phyloP scores from a whole-genome alignment of 2,329 filamentous ascomycete genomes.

The Botryotinia calthae region DNA sequence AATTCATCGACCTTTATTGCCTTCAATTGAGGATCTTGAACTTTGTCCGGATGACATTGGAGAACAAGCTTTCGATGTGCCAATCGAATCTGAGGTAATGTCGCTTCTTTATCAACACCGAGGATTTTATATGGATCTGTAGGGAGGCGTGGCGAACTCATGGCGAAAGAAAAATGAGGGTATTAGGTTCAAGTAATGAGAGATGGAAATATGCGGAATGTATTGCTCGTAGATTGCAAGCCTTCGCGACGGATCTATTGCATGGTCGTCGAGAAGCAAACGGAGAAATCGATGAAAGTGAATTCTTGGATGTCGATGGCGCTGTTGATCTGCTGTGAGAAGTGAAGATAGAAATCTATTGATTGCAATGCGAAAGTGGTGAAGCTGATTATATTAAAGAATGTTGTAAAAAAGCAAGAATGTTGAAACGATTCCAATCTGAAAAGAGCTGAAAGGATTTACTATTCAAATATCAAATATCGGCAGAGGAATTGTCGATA shows the following conservation, averaged over 20 bases:
- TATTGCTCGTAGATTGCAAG: constrained; percentile 20
- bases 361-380: background rate
- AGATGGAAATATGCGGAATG: constrained; percentile 2
- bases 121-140: constrained; percentile 76
- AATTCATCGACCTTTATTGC: constrained; percentile 81
- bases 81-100: constrained; percentile 68
- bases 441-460: background rate
- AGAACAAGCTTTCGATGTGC: constrained; percentile 84
- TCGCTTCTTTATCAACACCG: constrained; percentile 70
- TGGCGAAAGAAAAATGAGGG: constrained; percentile 22
- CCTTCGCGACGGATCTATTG: constrained; percentile 17
- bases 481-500: background rate
- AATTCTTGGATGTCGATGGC: background rate
- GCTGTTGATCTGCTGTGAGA: background rate
- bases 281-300: background rate
- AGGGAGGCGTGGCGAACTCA: constrained; percentile 27
- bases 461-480: background rate
- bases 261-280: constrained; percentile 17
- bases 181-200: background rate
- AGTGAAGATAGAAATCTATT: constrained; percentile 7
- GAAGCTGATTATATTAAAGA: constrained; percentile 12
- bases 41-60: constrained; percentile 88
- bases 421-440: background rate
- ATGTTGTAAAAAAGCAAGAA: constrained; percentile 1
- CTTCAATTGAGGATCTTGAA: constrained; percentile 66